Percentiles rank a stretch among this genome's conserved stretches.
phyloP scores from a whole-genome alignment of 192 early-diverging fungal species.

The Linnemannia hyalina region DNA sequence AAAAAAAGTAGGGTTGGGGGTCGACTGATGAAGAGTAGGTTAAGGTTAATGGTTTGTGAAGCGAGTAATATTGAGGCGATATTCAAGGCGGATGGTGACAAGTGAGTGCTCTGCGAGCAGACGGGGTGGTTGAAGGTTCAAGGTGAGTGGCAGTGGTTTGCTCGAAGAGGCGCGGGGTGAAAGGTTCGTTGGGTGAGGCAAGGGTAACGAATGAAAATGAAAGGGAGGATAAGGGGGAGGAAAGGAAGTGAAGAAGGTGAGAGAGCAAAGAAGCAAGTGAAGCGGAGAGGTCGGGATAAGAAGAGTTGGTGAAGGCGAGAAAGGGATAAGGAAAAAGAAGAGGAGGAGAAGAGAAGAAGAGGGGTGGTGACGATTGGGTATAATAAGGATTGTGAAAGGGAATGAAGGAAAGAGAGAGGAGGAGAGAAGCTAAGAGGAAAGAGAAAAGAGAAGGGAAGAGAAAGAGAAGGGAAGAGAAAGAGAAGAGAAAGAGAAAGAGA shows the following conservation, averaged over 20 bases:
- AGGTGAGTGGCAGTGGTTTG: not conserved
- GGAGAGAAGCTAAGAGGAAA: not conserved
- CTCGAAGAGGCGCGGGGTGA: not conserved
- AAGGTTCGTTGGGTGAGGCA: not conserved
- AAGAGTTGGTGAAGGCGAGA: no score
- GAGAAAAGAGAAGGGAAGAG: not conserved
- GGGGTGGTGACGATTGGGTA: no score
- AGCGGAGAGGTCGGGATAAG: no score
- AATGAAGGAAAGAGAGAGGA: not conserved
- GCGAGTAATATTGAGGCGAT: not conserved
- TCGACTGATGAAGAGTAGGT: not conserved
- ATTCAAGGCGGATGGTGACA: not conserved
- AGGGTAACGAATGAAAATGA: not conserved
- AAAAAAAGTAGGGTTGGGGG: not conserved
- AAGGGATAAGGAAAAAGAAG: not conserved
- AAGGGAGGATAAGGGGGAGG: not conserved
- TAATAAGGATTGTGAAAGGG: no score
- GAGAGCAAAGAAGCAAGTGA: not conserved
- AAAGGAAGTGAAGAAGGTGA: not conserved
- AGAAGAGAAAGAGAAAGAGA: not conserved
- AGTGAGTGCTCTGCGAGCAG: not conserved
- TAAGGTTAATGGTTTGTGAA: constrained; percentile 4
- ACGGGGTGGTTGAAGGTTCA: not conserved
- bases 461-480: not conserved
- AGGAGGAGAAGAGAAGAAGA: not conserved